Evolutionary conservation across 768 basidiomycete genomes (phyloP), one percentile per base, ranked within the genome.

Genomic region (Russula foetens): DNA sequence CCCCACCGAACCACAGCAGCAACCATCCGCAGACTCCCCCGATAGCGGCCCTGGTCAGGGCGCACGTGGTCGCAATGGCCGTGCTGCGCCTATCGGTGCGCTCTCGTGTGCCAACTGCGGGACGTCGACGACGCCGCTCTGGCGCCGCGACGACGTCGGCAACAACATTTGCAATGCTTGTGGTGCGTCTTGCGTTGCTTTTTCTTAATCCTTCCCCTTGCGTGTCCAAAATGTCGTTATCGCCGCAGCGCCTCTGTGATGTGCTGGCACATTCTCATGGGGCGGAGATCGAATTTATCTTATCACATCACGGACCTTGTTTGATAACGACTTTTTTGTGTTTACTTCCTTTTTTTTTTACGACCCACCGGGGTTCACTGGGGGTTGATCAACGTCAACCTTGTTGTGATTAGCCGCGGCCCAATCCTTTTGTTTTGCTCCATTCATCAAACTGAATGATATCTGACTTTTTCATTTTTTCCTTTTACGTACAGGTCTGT

Each of bases 131-230:
- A 95, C 92, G 3, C 92, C 92, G 14, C 75, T 95, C 9, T 95
- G 92, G 92, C 79, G 92, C 67, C 76, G 92, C 67, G 91, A 94
- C 70, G 88, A 91, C 69, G 84, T 90, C 44, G 92, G 92, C 58
- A 93, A 93, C 73, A 92, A 92, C 71, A 92, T 93, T 61, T 95
- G 92, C 73, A 95, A 95, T 76, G 92, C 92, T 55, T 95, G 92
- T 74, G 92, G 92, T 94, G 75, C 70, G 92, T 84, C 31, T 48
- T 14, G 33, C 2, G 14, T 29, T 46, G 1, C 4, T 29, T 45
- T 51, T 53, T 24, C 53, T 62, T 46, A n/a, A n/a, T 63, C 63
- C 59, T 69, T 49, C 65, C 50, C 33, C 31, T 65, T 66, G 56
- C 63, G 66, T 67, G 65, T 19, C 46, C 41, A 33, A 26, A 21